A percentile compares a stretch with the other conserved stretches of the same genome.
These are phyloP conservation scores for Aspergillus oerlinghausenensis DNA, from an alignment of 2,329 filamentous ascomycete species.

Conservation along the genomic window DNA sequence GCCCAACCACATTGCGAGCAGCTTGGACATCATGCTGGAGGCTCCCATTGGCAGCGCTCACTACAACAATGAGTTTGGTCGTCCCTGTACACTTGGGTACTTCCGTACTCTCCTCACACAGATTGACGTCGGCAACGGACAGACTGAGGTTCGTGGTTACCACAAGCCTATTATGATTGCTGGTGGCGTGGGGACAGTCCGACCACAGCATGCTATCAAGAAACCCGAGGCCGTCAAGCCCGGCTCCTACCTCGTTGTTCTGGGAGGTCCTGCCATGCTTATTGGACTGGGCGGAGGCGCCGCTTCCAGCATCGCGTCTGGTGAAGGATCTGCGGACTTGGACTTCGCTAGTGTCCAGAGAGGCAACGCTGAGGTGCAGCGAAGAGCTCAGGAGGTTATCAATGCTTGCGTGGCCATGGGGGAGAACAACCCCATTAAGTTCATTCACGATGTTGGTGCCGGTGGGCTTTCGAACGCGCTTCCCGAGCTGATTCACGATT, in stretches of 20 bases:
- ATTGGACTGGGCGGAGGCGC: slow-evolving; percentile 95
- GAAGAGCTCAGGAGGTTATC: slow-evolving; percentile 96
- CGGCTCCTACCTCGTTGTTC: slow-evolving; percentile 85
- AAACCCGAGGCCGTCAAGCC: slow-evolving; percentile 71
- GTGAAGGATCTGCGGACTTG: slow-evolving; percentile 82
- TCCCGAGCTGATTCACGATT: slow-evolving; percentile 87
- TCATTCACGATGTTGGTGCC: slow-evolving; percentile 96
- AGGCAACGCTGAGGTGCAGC: slow-evolving; percentile 94
- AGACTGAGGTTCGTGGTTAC: slow-evolving; percentile 76
- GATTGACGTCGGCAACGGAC: slow-evolving; percentile 56
- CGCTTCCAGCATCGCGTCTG: slow-evolving; percentile 83
- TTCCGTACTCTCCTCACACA: slow-evolving; percentile 84
- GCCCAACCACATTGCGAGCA: slow-evolving; percentile 87
- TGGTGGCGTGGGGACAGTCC: slow-evolving; percentile 86
- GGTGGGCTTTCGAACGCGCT: slow-evolving; percentile 82
- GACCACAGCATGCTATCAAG: slow-evolving; percentile 88
- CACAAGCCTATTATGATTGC: slow-evolving; percentile 99
- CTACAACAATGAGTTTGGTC: slow-evolving; percentile 97
- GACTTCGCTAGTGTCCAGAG: slow-evolving; percentile 97
- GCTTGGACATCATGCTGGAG: slow-evolving; percentile 95
- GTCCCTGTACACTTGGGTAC: slow-evolving; percentile 81
- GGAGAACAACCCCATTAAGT: slow-evolving; percentile 80
- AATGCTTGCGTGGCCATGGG: slow-evolving; percentile 87
- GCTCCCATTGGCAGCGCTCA: slow-evolving; percentile 90
- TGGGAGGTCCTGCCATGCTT: slow-evolving; percentile 94